These are phyloP conservation scores for Pseudogymnoascus sp. DNA, from an alignment of 2,329 filamentous ascomycete species.

Conservation along the genomic window DNA sequence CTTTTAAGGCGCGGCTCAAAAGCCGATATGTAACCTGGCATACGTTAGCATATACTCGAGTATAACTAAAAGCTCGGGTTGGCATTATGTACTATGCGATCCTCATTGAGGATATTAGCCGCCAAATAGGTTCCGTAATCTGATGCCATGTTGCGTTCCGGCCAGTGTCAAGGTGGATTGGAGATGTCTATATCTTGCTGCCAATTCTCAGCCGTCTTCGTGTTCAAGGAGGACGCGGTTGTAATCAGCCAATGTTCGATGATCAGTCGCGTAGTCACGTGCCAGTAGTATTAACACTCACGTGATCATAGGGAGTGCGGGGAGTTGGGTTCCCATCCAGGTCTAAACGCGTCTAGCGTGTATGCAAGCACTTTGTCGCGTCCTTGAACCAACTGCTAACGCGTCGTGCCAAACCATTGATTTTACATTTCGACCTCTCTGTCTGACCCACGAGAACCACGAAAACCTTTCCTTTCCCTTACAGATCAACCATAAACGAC, in stretches of 20 bases:
- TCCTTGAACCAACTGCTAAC: not conserved
- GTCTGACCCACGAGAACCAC: constrained; percentile 14
- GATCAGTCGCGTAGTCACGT: constrained; percentile 5
- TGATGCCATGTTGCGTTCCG: constrained; percentile 8
- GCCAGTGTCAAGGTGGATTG: not conserved
- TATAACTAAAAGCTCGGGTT: not conserved
- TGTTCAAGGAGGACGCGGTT: not conserved
- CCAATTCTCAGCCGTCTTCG: not conserved
- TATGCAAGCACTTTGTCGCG: constrained; percentile 9
- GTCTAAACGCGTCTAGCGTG: constrained; percentile 7
- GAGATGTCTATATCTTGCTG: not conserved
- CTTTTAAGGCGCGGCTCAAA: constrained; percentile 70
- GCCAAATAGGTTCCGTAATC: constrained; percentile 30
- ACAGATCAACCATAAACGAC: constrained; percentile 14
- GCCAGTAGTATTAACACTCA: not conserved
- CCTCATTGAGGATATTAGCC: constrained; percentile 28
- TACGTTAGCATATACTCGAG: constrained; percentile 13
- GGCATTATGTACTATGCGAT: constrained; percentile 25
- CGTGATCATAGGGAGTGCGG: not conserved
- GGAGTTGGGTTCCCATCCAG: not conserved
- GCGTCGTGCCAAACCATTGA: constrained; percentile 11
- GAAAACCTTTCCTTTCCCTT: constrained; percentile 14
- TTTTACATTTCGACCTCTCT: constrained; percentile 16
- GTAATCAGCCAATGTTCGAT: not conserved
- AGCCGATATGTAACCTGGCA: constrained; percentile 75